These are phyloP conservation scores for Kwoniella sp. DNA, from an alignment of 768 basidiomycete genomes.

Conservation along the genomic window DNA sequence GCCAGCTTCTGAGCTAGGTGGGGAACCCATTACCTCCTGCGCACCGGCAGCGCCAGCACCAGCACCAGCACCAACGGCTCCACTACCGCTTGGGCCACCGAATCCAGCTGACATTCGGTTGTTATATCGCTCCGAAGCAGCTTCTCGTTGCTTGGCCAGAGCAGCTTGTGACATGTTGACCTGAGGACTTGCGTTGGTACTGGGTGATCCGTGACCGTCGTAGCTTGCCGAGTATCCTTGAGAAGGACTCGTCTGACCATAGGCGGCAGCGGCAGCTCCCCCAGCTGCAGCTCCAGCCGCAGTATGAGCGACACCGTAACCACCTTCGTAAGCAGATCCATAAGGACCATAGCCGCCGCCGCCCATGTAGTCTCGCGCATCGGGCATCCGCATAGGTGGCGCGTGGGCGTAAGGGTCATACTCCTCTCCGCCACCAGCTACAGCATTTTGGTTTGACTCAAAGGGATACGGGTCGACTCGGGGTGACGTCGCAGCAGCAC, in stretches of 20 bases:
- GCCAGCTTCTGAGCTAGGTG: conserved; percentile 2
- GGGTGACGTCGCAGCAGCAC: conserved; percentile 19
- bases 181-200: conserved; percentile 5
- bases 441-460: conserved; percentile 6
- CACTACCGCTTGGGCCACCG: conserved; percentile 9
- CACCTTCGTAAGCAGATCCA: conserved; percentile 35
- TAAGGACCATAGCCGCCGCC: conserved; percentile 26
- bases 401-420: conserved; percentile 41
- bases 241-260: conserved; percentile 16
- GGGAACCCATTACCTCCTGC: conserved; percentile 9
- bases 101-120: conserved; percentile 13
- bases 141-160: conserved; percentile 36
- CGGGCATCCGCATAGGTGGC: conserved; percentile 47
- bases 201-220: conserved; percentile 1
- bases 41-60: conserved; percentile 9
- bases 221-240: conserved; percentile 10
- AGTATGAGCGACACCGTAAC: conserved; percentile 43
- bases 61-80: neutral
- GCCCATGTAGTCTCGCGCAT: conserved; percentile 39
- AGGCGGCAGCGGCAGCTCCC: conserved; percentile 24
- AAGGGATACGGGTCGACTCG: conserved; percentile 50
- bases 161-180: conserved; percentile 29
- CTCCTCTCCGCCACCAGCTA: neutral
- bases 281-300: conserved; percentile 25
- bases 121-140: conserved; percentile 16